Base-by-base conservation (phyloP, 768 basidiomycete species). In the Neoboletus subvelutipes region DNA sequence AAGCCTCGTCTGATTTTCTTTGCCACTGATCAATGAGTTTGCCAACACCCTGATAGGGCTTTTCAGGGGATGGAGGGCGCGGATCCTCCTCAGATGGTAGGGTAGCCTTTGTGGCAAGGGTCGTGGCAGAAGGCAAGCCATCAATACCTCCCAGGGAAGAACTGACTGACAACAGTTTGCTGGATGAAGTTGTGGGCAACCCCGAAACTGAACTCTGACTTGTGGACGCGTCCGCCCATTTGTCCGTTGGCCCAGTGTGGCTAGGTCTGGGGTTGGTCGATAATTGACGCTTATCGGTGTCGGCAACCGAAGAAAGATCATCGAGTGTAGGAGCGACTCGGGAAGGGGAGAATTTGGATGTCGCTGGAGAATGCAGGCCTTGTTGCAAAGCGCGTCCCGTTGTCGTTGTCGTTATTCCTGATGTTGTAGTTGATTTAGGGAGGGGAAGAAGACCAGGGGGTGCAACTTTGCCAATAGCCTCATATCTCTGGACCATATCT, bases 1-100 rank as follows among this genome's bases (percentile, higher is more conserved):
- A 58, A 47, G 72, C 66, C 37, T 83, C 84, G 61, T 86, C 87
- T 18, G 86, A 83, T 73, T 88, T 92, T 56, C 83, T 84, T 71
- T 94, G 90, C 92, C 92, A 94, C 67, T 92, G 84, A 67, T 91
- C 89, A 61, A 94, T 93, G 36, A 94, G 77, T 73, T 81, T 89
- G 29, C 90, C 87, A 43, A 94, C 92, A 37, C 92, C 92, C 66
- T 84, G 86, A 70, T 86, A 94, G 33, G 88, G 87, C 53, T 80
- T 79, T 66, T 94, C 91, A 9, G 89, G 88, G 10, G 88, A 87
- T 6, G 88, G 76, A 15, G 88, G 78, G 15, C 80, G 78, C 22
- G 54, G 48, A 15, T 73, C 66, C 37, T 71, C 70, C 39, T 63
- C 70, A n/a, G 58, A 39, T 20, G 65, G 60, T 39, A 45, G 5